Conservation (phyloP, 805 yeast genomes). For the Teunomyces kruisii region DNA sequence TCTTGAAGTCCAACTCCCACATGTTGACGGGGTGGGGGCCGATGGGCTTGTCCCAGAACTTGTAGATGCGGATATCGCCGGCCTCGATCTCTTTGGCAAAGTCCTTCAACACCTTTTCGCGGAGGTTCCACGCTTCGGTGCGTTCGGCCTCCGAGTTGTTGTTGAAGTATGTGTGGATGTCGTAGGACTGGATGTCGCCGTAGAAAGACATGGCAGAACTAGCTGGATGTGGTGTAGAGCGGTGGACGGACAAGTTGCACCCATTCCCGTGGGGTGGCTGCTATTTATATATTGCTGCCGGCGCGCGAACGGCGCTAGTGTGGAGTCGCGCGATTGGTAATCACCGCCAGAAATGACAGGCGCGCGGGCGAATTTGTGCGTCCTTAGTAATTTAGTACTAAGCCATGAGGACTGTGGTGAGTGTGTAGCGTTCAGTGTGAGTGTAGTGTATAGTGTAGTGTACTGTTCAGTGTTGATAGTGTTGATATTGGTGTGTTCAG, state of each 20-base stretch:
- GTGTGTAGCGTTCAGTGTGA: too few species aligned
- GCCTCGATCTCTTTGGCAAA: constrained; percentile 42
- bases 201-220: constrained; percentile 9
- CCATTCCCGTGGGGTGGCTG: background rate
- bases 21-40: constrained; percentile 62
- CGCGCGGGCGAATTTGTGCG: too few species aligned
- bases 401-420: too few species aligned
- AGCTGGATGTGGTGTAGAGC: too few species aligned
- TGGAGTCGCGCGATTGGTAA: background rate
- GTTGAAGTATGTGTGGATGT: constrained; percentile 56
- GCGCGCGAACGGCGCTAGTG: background rate
- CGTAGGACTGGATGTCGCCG: constrained; percentile 39
- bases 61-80: constrained; percentile 44
- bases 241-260: too few species aligned
- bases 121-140: constrained; percentile 34
- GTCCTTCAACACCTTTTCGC: constrained; percentile 39
- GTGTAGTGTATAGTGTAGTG: too few species aligned
- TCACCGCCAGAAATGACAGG: too few species aligned
- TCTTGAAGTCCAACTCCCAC: constrained; percentile 57
- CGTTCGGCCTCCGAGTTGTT: constrained; percentile 32
- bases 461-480: too few species aligned
- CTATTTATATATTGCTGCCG: background rate
- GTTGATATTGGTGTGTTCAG: too few species aligned
- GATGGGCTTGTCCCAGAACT: constrained; percentile 46
- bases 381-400: too few species aligned